Evolutionary conservation across 352 stramenopile species (phyloP).

Genomic region (Globisporangium heterothallicum): DNA sequence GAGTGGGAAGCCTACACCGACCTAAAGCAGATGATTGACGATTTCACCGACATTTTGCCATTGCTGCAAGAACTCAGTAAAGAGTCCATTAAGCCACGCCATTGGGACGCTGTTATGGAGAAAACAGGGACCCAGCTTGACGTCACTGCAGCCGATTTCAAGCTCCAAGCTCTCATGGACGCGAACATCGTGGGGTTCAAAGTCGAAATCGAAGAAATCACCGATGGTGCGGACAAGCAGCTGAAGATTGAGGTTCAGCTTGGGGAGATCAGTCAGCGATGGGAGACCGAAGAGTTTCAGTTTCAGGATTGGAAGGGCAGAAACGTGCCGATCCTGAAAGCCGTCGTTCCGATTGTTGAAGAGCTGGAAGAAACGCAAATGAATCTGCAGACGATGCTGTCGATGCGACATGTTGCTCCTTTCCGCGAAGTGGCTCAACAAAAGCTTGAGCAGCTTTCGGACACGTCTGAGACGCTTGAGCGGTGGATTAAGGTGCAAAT

Average conservation of each 20-base stretch:
- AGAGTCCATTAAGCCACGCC: slow-evolving; percentile 92
- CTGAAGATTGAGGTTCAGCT: slow-evolving; percentile 96
- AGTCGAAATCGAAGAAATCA: slow-evolving; percentile 97
- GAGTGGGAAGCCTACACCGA: slow-evolving; percentile 97
- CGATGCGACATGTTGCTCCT: slow-evolving; percentile 94
- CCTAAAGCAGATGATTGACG: slow-evolving; percentile 96
- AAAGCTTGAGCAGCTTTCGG: slow-evolving; percentile 91
- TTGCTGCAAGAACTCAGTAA: slow-evolving; percentile 96
- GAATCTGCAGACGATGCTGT: slow-evolving; percentile 98
- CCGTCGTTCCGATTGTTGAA: slow-evolving; percentile 93
- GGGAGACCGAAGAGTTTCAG: slow-evolving; percentile 93
- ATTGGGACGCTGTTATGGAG: slow-evolving; percentile 97
- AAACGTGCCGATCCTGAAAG: slow-evolving; percentile 95
- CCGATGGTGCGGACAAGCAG: slow-evolving; percentile 96
- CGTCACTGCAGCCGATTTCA: slow-evolving; percentile 93
- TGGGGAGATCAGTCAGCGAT: slow-evolving; percentile 91
- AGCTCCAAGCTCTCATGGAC: slow-evolving; percentile 93
- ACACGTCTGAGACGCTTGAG: slow-evolving; percentile 97
- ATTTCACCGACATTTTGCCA: slow-evolving; percentile 96
- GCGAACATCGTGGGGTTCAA: slow-evolving; percentile 89
- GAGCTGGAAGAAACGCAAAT: slow-evolving; percentile 98
- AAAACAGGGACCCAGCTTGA: slow-evolving; percentile 92
- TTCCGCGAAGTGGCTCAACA: slow-evolving; percentile 95
- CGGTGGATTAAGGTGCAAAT: slow-evolving; percentile 98
- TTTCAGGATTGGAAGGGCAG: slow-evolving; percentile 94